Percentiles rank a stretch among this genome's conserved stretches.
Evolutionary conservation across 2,329 filamentous ascomycete species (phyloP).

Genomic region (Plenodomus tracheiphilus): DNA sequence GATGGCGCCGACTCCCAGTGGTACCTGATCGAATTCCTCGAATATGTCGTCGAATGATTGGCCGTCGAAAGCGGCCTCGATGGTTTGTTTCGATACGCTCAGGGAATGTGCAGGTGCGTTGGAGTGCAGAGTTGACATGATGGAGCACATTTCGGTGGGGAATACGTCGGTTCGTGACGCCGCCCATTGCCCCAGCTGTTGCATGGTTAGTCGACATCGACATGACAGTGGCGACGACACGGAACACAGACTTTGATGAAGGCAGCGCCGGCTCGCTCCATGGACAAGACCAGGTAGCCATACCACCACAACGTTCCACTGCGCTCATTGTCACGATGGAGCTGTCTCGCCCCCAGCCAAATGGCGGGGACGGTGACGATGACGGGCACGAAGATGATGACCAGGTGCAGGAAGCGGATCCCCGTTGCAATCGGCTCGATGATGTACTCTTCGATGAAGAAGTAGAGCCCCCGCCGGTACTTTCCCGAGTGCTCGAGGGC

Average conservation of each 20-base stretch:
- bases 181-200: constrained; percentile 92
- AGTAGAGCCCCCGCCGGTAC: constrained; percentile 61
- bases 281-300: constrained; percentile 77
- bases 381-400: constrained; percentile 88
- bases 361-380: constrained; percentile 77
- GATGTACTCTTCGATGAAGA: constrained; percentile 73
- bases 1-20: constrained; percentile 91
- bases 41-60: constrained; percentile 88
- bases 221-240: neutral
- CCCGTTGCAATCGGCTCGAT: constrained; percentile 85
- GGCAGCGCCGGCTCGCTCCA: constrained; percentile 91
- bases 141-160: constrained; percentile 83
- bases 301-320: constrained; percentile 94
- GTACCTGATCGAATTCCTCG: constrained; percentile 88
- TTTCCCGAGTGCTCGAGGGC: constrained; percentile 63
- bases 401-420: constrained; percentile 82
- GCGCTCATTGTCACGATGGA: constrained; percentile 72
- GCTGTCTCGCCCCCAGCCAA: constrained; percentile 71
- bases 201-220: constrained; percentile 18
- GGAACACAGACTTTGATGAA: constrained; percentile 80
- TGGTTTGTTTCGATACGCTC: constrained; percentile 74
- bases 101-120: constrained; percentile 92
- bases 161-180: constrained; percentile 97
- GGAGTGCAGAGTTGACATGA: constrained; percentile 94
- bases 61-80: constrained; percentile 80